phyloP scores from a whole-genome alignment of 179 eudicot species.

The Actinidia chinensis region DNA sequence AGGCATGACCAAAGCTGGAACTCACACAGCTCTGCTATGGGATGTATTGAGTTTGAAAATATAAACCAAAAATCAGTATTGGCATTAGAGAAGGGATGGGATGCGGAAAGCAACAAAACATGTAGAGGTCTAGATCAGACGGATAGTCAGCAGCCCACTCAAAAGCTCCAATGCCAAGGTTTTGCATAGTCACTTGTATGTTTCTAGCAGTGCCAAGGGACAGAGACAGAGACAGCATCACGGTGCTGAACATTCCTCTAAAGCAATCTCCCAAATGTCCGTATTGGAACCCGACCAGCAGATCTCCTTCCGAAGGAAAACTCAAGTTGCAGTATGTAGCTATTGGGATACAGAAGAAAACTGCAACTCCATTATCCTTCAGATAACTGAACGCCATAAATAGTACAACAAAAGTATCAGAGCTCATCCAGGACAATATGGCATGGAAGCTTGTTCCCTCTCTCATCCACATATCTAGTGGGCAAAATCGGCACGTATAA shows the following conservation, averaged over 20 bases:
- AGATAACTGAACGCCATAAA: conserved; percentile 1
- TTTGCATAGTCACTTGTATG: conserved; percentile 76
- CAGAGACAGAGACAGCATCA: conserved; percentile 82
- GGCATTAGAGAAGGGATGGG: conserved; percentile 4
- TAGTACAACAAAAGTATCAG: neutral
- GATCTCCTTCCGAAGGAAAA: conserved; percentile 56
- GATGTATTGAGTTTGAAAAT: conserved; percentile 10
- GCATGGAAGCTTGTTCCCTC: neutral
- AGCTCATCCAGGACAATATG: conserved; percentile 1
- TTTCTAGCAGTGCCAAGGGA: conserved; percentile 83
- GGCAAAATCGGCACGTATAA: neutral
- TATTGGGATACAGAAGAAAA: conserved; percentile 23
- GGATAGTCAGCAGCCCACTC: conserved; percentile 40
- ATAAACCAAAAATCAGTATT: neutral
- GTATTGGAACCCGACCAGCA: conserved; percentile 55
- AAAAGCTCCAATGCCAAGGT: conserved; percentile 70
- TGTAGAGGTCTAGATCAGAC: neutral
- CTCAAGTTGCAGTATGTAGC: conserved; percentile 90
- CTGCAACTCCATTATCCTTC: neutral
- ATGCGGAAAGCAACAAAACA: neutral
- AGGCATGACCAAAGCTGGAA: conserved; percentile 70
- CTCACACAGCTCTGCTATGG: conserved; percentile 65
- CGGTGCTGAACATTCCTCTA: conserved; percentile 90
- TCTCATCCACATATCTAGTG: neutral
- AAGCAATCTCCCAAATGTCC: conserved; percentile 69